phyloP scores from a whole-genome alignment of 495 filamentous ascomycete genomes.

The Penicillium ucsense region DNA sequence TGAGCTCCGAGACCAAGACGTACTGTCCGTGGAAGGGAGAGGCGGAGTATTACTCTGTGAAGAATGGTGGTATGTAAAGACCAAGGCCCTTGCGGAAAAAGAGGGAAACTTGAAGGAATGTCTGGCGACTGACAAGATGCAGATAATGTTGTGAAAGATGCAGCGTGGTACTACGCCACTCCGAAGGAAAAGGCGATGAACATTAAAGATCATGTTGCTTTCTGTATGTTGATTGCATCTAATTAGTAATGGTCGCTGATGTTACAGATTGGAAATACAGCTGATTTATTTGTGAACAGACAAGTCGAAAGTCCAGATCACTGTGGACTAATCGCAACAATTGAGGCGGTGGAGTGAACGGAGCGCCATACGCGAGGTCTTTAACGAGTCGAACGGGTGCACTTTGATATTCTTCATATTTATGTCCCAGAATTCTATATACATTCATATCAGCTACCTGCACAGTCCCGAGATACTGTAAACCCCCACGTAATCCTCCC shows the following conservation, averaged over 20 bases:
- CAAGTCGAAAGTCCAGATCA: slow-evolving; percentile 9
- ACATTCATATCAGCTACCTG: no score
- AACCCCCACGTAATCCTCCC: neutral
- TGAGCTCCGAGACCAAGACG: slow-evolving; percentile 40
- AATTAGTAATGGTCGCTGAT: no score
- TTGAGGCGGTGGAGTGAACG: neutral
- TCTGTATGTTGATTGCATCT: slow-evolving; percentile 40
- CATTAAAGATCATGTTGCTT: slow-evolving; percentile 56
- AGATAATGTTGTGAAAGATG: slow-evolving; percentile 45
- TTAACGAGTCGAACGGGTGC: no score
- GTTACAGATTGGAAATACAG: no score
- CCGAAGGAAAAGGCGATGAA: slow-evolving; percentile 46
- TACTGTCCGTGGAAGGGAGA: slow-evolving; percentile 63
- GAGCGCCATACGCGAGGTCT: no score
- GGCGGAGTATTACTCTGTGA: slow-evolving; percentile 57
- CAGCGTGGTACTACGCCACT: slow-evolving; percentile 58
- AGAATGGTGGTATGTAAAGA: slow-evolving; percentile 39
- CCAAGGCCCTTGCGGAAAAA: neutral
- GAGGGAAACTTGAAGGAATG: slow-evolving; percentile 5
- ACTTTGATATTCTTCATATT: no score
- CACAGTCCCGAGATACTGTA: no score
- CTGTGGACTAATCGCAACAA: slow-evolving; percentile 1
- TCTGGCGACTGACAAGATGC: slow-evolving; percentile 1
- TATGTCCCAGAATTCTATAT: no score
- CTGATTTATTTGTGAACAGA: neutral